phyloP scores from a whole-genome alignment of 768 basidiomycete genomes.

The Holtermanniella nyarrowii region DNA sequence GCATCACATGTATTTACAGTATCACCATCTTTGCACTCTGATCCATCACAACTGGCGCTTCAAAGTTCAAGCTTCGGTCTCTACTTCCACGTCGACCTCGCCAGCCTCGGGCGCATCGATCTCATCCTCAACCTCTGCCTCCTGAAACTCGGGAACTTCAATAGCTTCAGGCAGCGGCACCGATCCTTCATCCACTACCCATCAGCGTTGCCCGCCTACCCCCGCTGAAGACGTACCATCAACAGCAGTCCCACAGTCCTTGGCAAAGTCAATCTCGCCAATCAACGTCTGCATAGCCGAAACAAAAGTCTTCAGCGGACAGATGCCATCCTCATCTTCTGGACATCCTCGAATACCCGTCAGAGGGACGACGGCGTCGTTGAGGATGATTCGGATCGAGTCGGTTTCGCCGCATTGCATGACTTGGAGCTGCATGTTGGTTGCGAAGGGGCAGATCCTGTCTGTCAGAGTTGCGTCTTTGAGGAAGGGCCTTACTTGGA shows the following conservation, averaged over 20 bases:
- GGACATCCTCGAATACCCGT: slow-evolving; percentile 67
- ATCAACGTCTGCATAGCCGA: slow-evolving; percentile 59
- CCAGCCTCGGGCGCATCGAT: not conserved
- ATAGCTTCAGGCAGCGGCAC: too few species aligned
- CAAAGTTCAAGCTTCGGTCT: not conserved
- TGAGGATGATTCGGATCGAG: slow-evolving; percentile 66
- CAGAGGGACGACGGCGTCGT: slow-evolving; percentile 75
- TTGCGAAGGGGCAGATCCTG: slow-evolving; percentile 68
- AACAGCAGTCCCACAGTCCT: slow-evolving; percentile 48
- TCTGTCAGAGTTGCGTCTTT: not conserved
- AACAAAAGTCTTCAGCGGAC: slow-evolving; percentile 62
- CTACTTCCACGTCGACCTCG: not conserved
- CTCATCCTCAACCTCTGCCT: too few species aligned
- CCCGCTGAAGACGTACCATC: too few species aligned
- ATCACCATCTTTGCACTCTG: too few species aligned
- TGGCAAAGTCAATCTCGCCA: slow-evolving; percentile 57
- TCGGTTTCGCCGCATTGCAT: slow-evolving; percentile 47
- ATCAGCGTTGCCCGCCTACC: too few species aligned
- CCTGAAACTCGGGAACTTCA: too few species aligned
- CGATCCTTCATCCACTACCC: too few species aligned
- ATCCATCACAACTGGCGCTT: not conserved
- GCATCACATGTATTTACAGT: too few species aligned
- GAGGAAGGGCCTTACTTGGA: slow-evolving; percentile 46
- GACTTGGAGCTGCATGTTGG: slow-evolving; percentile 59
- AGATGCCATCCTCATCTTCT: slow-evolving; percentile 63